Conservation (phyloP, 2,329 filamentous ascomycete species). For the Fusarium citri region DNA sequence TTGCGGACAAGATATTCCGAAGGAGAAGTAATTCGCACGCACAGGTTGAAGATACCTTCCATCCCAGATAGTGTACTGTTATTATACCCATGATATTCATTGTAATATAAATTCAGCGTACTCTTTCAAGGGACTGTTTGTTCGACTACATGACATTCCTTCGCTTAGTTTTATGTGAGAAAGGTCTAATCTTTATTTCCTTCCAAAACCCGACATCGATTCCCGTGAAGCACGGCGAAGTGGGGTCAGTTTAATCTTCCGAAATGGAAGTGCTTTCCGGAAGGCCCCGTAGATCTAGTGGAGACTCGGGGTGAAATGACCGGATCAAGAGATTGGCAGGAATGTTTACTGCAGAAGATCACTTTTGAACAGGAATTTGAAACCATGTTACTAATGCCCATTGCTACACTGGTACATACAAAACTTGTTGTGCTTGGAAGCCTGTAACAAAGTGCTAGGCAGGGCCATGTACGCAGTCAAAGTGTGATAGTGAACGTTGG, state of each 20-base stretch:
- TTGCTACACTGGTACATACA: neutral
- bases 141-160: neutral
- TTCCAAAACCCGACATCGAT: neutral
- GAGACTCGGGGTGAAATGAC: conserved; percentile 1
- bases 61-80: conserved; percentile 44
- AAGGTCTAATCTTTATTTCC: neutral
- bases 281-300: conserved; percentile 2
- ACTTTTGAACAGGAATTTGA: neutral
- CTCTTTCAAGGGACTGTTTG: conserved; percentile 13
- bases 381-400: neutral
- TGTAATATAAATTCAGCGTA: conserved; percentile 40
- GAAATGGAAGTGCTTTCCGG: conserved; percentile 20
- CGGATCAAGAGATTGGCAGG: conserved; percentile 11
- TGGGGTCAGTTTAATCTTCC: conserved; percentile 17
- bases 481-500: neutral
- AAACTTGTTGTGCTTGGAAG: neutral
- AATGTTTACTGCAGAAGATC: conserved; percentile 10
- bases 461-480: conserved; percentile 32
- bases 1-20: conserved; percentile 48
- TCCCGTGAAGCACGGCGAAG: conserved; percentile 27
- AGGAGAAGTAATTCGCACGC: conserved; percentile 46
- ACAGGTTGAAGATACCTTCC: conserved; percentile 42
- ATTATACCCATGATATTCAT: conserved; percentile 28
- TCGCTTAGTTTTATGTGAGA: neutral
- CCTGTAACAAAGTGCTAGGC: conserved; percentile 21